phyloP scores from a whole-genome alignment of 2,329 filamentous ascomycete species.

The Colletotrichum sp. region DNA sequence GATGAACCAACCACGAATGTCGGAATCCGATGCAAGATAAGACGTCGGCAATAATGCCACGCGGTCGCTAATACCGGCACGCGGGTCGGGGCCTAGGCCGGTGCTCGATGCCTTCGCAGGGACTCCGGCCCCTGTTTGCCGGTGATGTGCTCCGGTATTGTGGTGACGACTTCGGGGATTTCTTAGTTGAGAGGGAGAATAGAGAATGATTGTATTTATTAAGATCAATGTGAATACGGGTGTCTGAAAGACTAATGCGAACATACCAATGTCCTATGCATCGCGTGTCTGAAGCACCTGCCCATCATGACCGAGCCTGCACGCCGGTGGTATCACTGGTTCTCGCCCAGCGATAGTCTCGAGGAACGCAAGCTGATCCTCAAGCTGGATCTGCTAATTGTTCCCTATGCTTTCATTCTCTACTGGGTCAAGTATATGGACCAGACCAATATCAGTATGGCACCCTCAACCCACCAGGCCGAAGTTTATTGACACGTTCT shows the following conservation, averaged over 20 bases:
- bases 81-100: background rate
- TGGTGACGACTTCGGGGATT: background rate
- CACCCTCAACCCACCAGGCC: no score
- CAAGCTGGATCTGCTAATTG: conserved; percentile 60
- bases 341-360: conserved; percentile 49
- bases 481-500: background rate
- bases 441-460: conserved; percentile 55
- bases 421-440: conserved; percentile 64
- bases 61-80: background rate
- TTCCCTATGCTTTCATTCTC: conserved; percentile 59
- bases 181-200: no score
- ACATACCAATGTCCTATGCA: rapidly evolving
- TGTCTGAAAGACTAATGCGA: background rate
- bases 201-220: background rate
- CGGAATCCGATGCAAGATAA: background rate
- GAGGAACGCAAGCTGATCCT: conserved; percentile 56
- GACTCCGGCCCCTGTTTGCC: background rate
- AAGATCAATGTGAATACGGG: background rate
- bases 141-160: conserved; percentile 6
- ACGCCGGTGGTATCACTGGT: conserved; percentile 43
- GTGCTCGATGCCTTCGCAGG: background rate
- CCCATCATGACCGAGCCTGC: background rate
- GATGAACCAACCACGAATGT: background rate
- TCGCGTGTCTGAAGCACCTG: background rate
- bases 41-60: background rate